Evolutionary conservation across 345 rosid genomes (phyloP).

Genomic region (Kandelia obovata): DNA sequence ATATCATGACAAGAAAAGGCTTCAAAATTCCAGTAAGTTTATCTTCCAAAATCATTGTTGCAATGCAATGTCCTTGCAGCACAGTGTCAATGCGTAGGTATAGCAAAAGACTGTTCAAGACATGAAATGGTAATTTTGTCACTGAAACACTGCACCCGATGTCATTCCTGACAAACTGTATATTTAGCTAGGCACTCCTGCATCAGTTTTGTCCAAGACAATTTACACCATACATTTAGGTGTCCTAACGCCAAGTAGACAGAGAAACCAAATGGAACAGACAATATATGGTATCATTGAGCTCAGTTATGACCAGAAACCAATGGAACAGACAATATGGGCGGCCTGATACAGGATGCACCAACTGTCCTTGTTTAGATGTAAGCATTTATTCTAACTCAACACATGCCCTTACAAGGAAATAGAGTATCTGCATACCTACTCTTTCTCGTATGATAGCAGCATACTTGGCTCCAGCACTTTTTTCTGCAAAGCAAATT

Average conservation of each 20-base stretch:
- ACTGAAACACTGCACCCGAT: too few relatives aligned
- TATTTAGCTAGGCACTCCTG: neutral
- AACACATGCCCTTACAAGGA: constrained; percentile 6
- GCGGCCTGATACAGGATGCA: neutral
- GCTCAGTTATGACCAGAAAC: neutral
- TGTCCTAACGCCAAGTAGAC: neutral
- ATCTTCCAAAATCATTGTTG: neutral
- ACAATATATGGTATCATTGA: neutral
- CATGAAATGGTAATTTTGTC: too few relatives aligned
- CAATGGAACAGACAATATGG: neutral
- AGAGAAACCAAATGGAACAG: too few relatives aligned
- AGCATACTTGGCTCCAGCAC: constrained; percentile 58
- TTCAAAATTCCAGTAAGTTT: neutral
- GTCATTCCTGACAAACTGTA: too few relatives aligned
- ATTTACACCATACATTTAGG: neutral
- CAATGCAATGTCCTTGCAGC: neutral
- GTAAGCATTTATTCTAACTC: neutral
- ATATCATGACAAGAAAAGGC: neutral
- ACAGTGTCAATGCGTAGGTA: neutral
- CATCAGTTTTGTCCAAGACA: neutral
- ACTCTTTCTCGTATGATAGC: constrained; percentile 47
- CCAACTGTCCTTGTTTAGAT: neutral
- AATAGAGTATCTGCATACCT: constrained; percentile 43
- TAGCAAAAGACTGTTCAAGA: neutral
- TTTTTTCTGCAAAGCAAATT: constrained; percentile 55